Evolutionary conservation across 805 yeast species (phyloP).

Genomic region (Kregervanrija delftensis): DNA sequence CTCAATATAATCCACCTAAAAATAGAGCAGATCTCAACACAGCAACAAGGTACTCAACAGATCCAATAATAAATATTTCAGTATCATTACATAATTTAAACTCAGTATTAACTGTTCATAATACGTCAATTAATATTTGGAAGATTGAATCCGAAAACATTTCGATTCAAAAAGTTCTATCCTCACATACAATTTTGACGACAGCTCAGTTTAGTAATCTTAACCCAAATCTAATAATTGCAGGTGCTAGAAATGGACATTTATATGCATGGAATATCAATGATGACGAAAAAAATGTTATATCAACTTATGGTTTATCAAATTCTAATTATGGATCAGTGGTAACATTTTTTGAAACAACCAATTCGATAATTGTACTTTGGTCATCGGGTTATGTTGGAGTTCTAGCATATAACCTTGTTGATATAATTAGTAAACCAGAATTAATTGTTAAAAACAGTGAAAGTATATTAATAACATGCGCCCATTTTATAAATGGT

Average conservation of each 20-base stretch:
- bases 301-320: neutral
- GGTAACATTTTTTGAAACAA: constrained; percentile 17
- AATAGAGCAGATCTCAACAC: no score
- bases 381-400: constrained; percentile 16
- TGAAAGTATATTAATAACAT: constrained; percentile 8
- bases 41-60: no score
- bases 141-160: constrained; percentile 18
- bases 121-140: constrained; percentile 9
- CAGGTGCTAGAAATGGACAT: constrained; percentile 44
- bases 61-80: no score
- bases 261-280: constrained; percentile 41
- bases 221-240: constrained; percentile 36
- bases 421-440: constrained; percentile 12
- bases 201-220: constrained; percentile 33
- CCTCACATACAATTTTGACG: constrained; percentile 34
- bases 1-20: no score
- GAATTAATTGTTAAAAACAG: neutral
- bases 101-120: constrained; percentile 6
- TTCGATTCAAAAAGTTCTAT: constrained; percentile 18
- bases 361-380: constrained; percentile 19
- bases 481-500: constrained; percentile 15
- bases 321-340: constrained; percentile 11
- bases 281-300: neutral
- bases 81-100: neutral
- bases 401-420: constrained; percentile 18